Conservation (phyloP, 1,139 yeast species). For the Zygosaccharomyces pseudobailii region DNA sequence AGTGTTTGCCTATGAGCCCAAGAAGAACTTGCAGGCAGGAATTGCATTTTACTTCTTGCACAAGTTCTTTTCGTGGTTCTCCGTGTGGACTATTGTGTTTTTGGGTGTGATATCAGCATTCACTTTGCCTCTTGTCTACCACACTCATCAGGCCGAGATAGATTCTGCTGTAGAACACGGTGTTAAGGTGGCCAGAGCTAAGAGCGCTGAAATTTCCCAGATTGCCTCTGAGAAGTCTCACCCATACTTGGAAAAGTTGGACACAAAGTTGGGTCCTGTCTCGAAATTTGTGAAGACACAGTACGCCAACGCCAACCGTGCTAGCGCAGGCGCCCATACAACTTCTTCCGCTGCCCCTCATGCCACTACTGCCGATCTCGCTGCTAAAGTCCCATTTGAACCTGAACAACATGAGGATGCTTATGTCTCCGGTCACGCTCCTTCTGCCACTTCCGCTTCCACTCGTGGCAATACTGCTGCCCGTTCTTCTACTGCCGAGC, state of each 20-base stretch:
- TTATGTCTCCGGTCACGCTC: slow-evolving; percentile 16
- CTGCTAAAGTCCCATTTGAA: slow-evolving; percentile 25
- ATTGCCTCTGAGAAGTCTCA: slow-evolving; percentile 52
- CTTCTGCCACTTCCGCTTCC: slow-evolving; percentile 27
- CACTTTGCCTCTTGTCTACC: slow-evolving; percentile 71
- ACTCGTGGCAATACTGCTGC: slow-evolving; percentile 20
- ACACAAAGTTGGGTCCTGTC: slow-evolving; percentile 61
- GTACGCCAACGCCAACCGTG: slow-evolving; percentile 71
- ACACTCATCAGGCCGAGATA: slow-evolving; percentile 71
- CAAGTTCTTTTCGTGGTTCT: slow-evolving; percentile 71
- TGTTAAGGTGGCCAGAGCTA: slow-evolving; percentile 52
- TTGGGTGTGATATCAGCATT: slow-evolving; percentile 59
- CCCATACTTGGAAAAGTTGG: slow-evolving; percentile 40
- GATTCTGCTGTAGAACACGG: slow-evolving; percentile 64
- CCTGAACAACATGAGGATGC: slow-evolving; percentile 3
- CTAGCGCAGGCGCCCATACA: slow-evolving; percentile 43
- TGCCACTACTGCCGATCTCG: slow-evolving; percentile 32
- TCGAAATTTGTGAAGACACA: slow-evolving; percentile 52
- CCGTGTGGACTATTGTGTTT: slow-evolving; percentile 64
- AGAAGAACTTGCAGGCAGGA: slow-evolving; percentile 69
- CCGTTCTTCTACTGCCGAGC: neutral
- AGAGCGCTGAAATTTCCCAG: slow-evolving; percentile 48
- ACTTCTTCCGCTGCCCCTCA: slow-evolving; percentile 22
- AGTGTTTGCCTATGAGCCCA: slow-evolving; percentile 33
- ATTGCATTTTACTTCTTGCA: slow-evolving; percentile 59